Evolutionary conservation across 2,329 filamentous ascomycete genomes (phyloP), one percentile per base, ranked within the genome.

Genomic region (Fusarium sp.): DNA sequence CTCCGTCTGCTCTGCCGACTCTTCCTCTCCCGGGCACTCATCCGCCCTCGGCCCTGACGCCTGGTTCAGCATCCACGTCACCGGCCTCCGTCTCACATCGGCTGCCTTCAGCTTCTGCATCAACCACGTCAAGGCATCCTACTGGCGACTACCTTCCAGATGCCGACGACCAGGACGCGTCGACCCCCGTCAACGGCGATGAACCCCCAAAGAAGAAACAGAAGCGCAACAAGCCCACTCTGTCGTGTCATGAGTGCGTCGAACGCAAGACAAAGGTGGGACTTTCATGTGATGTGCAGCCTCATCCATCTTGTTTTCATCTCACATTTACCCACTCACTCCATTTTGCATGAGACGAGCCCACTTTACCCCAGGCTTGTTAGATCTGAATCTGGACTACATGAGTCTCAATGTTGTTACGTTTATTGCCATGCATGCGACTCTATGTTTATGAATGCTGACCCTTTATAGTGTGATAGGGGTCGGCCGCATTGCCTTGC

Each of bases 201-300:
- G 82, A 85, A 50, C 87, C 85, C n/a, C 80, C 84, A 13, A 88
- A 85, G 81, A 94, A 93, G 85, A 94, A 93, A 84, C 93, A 95
- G 84, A 95, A 93, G 85, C 90, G 94, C 57, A 96, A 96, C 83
- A 96, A 96, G 82, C 94, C 94, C 5, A 95, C 93, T 1, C 80
- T 95, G 71, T 94, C 92, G 58, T 95, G 94, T 78, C 89, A 91
- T 71, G 93, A 95, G 80, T 96, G 94, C 79, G 94, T 95, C 25
- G 93, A 95, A 83, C 87, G 93, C 75, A 95, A 95, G 84, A 95
- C 93, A 27, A 95, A 94, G 87, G 92, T 92, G 80, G 33, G 62
- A 29, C 58, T 50, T 64, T 66, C 61, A 33, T 50, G 42, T 68
- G 25, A 50, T 64, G 11, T 70, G n/a, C 40, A 45, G 61, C 40